These are phyloP conservation scores for Xylaria sp. DNA, from an alignment of 2,329 filamentous ascomycete genomes.

Conservation along the genomic window DNA sequence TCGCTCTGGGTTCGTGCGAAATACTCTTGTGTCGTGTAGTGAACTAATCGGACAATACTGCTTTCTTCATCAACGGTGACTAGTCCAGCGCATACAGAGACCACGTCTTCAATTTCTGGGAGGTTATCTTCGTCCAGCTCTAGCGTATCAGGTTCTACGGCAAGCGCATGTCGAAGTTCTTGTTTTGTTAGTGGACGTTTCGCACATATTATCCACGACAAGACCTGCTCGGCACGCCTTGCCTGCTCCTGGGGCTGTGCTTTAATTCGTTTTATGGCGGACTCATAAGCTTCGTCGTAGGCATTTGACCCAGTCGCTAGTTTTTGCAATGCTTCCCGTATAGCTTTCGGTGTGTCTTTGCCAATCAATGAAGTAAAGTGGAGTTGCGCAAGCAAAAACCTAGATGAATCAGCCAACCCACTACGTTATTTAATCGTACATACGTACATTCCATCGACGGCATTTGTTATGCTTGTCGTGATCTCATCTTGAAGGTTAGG, in stretches of 20 bases:
- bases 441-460: constrained; percentile 51
- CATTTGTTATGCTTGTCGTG: constrained; percentile 36
- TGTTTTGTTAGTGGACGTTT: constrained; percentile 47
- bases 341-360: constrained; percentile 48
- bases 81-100: constrained; percentile 55
- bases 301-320: constrained; percentile 47
- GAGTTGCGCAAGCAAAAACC: constrained; percentile 55
- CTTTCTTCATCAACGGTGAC: constrained; percentile 55
- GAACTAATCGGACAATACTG: constrained; percentile 55
- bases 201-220: constrained; percentile 56
- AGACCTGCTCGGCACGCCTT: constrained; percentile 51
- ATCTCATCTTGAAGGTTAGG: constrained; percentile 35
- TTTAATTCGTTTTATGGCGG: constrained; percentile 56
- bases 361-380: constrained; percentile 50
- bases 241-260: constrained; percentile 47
- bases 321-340: constrained; percentile 48
- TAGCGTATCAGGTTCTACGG: constrained; percentile 45
- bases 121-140: constrained; percentile 52
- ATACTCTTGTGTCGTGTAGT: constrained; percentile 60
- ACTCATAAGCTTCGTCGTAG: constrained; percentile 54
- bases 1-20: constrained; percentile 47
- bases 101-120: constrained; percentile 47
- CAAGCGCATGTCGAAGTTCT: constrained; percentile 58
- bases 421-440: background rate
- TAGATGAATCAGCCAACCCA: constrained; percentile 31